Evolutionary conservation across 176 grass and related monocot genomes (phyloP).

Genomic region (Avena sativa): DNA sequence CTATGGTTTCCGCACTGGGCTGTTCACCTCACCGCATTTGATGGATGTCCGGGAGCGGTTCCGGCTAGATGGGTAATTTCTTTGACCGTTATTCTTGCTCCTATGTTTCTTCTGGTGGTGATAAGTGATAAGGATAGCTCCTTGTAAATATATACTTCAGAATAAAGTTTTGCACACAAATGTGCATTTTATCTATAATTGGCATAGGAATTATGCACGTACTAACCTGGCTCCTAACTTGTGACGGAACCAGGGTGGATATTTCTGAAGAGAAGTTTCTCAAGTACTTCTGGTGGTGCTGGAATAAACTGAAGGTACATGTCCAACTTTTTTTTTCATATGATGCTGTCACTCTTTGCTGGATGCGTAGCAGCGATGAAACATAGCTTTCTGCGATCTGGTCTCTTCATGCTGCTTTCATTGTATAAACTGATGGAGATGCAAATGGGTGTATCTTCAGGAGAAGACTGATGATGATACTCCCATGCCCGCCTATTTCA

Average conservation of each 20-base stretch:
- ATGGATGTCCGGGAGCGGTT: conserved; percentile 80
- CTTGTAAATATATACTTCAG: neutral
- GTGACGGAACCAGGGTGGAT: conserved; percentile 58
- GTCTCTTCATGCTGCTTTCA: neutral
- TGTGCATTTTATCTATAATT: neutral
- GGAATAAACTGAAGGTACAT: conserved; percentile 80
- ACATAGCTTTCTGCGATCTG: neutral
- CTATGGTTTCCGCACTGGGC: conserved; percentile 67
- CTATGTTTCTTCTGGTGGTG: neutral
- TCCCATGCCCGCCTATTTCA: conserved; percentile 97
- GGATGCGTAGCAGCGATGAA: neutral
- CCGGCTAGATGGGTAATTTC: conserved; percentile 66
- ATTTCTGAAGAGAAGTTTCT: conserved; percentile 91
- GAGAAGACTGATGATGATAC: conserved; percentile 88
- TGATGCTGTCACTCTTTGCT: neutral
- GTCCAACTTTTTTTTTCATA: conserved; percentile 20
- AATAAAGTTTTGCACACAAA: neutral
- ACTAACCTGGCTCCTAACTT: conserved; percentile 32
- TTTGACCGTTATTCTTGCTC: neutral
- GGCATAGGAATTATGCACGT: conserved; percentile 17
- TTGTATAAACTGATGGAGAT: conserved; percentile 31
- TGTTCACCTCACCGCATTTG: conserved; percentile 88
- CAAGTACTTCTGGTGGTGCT: conserved; percentile 96
- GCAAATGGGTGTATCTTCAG: conserved; percentile 56
- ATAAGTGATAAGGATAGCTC: neutral